Evolutionary conservation across 306 rosid genomes (phyloP).

Genomic region (Mimosa bimucronata): DNA sequence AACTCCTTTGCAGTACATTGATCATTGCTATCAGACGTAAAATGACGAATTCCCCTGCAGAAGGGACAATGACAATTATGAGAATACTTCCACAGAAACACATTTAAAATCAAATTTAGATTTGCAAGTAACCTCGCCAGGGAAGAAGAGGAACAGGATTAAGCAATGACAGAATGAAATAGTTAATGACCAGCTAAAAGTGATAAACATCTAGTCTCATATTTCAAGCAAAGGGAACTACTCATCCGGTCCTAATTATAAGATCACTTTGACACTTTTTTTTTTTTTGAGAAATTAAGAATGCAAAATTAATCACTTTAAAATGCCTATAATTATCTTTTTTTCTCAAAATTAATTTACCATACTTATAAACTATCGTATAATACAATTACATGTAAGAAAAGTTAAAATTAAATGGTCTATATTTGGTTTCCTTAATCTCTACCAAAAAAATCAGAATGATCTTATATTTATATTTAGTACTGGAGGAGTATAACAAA

Average conservation of each 20-base stretch:
- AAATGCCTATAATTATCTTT: too few species aligned
- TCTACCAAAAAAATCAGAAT: too few species aligned
- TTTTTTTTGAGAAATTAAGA: too few species aligned
- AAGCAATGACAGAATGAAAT: constrained; percentile 16
- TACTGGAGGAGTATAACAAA: background rate
- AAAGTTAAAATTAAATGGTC: too few species aligned
- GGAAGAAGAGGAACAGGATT: constrained; percentile 23
- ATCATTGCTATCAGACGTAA: constrained; percentile 41
- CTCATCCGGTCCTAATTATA: too few species aligned
- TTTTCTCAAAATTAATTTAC: too few species aligned
- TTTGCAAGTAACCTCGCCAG: constrained; percentile 15
- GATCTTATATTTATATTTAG: too few species aligned
- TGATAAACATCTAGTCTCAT: constrained; percentile 6
- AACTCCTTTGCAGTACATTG: constrained; percentile 36
- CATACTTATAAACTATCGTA: too few species aligned
- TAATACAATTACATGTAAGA: too few species aligned
- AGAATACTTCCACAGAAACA: constrained; percentile 21
- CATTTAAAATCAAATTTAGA: background rate
- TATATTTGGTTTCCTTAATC: too few species aligned
- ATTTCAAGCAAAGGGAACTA: background rate
- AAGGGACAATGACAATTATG: constrained; percentile 34
- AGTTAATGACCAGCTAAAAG: constrained; percentile 10
- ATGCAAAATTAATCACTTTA: too few species aligned
- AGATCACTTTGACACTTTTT: too few species aligned
- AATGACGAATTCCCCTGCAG: constrained; percentile 49